Evolutionary conservation across 1,284 basidiomycete genomes (phyloP).

Genomic region (Agaricales sp.): DNA sequence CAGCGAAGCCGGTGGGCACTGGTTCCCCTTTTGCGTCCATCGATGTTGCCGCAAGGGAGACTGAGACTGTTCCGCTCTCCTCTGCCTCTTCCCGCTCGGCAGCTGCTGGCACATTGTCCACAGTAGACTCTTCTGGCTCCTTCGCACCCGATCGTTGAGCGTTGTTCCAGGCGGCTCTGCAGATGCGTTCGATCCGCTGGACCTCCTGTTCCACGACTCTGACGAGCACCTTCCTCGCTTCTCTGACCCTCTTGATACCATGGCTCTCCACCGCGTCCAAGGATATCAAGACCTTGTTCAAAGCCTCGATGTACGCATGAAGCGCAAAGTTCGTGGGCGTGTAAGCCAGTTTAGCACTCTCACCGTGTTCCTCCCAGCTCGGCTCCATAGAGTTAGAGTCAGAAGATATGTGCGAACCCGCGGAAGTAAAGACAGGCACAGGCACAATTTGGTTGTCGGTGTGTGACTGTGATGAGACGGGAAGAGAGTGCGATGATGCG

Average conservation of each 20-base stretch:
- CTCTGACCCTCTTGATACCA: constrained; percentile 47
- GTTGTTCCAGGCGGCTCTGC: no score
- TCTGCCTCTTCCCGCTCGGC: background rate
- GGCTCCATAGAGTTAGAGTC: background rate
- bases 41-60: background rate
- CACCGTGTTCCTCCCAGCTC: background rate
- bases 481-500: constrained; percentile 18
- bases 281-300: constrained; percentile 50
- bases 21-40: background rate
- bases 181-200: constrained; percentile 30
- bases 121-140: no score
- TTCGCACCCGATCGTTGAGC: no score
- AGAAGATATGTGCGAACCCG: constrained; percentile 2
- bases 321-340: constrained; percentile 39
- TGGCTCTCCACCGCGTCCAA: constrained; percentile 60
- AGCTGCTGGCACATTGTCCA: background rate
- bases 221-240: constrained; percentile 49
- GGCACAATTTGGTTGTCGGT: background rate
- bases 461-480: constrained; percentile 4
- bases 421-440: constrained; percentile 1
- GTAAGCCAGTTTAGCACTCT: constrained; percentile 31
- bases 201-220: constrained; percentile 51
- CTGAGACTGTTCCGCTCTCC: background rate
- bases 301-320: constrained; percentile 33
- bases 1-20: no score